These are phyloP conservation scores for Pseudopediastrum boryanum DNA, from an alignment of 139 green algal genomes.

Conservation along the genomic window DNA sequence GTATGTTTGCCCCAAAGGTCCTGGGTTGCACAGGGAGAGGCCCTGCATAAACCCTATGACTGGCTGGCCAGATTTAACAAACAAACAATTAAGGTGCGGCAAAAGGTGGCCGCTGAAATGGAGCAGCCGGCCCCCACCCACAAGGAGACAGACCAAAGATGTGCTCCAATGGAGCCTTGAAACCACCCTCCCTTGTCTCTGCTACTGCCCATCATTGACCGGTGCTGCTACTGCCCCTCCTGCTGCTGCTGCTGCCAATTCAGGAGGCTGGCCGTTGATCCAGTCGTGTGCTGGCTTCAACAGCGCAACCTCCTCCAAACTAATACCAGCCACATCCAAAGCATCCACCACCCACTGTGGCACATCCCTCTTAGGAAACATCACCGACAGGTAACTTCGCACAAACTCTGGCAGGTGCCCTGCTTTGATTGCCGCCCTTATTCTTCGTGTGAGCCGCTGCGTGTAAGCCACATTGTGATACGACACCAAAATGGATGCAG, in stretches of 20 bases:
- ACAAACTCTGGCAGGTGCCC: conserved; percentile 75
- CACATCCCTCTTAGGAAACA: conserved; percentile 71
- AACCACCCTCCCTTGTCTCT: no score
- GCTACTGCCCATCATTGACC: no score
- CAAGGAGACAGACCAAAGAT: no score
- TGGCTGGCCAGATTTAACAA: no score
- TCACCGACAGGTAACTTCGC: conserved; percentile 60
- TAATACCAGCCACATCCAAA: conserved; percentile 61
- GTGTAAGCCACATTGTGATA: conserved; percentile 95
- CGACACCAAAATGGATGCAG: conserved; percentile 77
- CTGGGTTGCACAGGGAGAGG: no score
- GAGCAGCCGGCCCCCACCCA: no score
- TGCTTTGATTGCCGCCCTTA: conserved; percentile 49
- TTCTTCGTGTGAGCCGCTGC: conserved; percentile 54
- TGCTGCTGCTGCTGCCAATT: neutral
- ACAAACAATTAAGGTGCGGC: no score
- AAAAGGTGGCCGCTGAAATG: no score
- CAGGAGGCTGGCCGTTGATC: no score
- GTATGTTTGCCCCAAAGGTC: no score
- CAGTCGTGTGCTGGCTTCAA: conserved; percentile 22
- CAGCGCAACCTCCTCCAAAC: conserved; percentile 41
- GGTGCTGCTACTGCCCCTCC: neutral
- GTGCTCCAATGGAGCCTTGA: no score
- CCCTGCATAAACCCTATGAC: no score
- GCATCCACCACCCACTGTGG: conserved; percentile 71